These are phyloP conservation scores for Saccharomycopsis guyanensis DNA, from an alignment of 805 yeast species.

Conservation along the genomic window DNA sequence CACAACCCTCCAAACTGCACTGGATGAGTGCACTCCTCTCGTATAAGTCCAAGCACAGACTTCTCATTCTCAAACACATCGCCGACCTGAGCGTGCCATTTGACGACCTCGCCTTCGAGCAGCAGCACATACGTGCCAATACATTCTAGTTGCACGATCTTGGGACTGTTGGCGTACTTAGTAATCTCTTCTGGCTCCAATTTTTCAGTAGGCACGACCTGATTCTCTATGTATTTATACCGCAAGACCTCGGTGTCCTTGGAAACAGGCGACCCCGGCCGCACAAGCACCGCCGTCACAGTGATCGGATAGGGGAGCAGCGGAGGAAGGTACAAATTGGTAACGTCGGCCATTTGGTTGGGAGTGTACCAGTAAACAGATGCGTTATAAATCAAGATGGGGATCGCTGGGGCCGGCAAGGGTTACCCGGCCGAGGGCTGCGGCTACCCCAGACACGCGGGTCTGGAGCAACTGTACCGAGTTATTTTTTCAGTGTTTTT, in stretches of 20 bases:
- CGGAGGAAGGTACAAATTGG: slow-evolving; percentile 49
- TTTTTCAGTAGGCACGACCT: slow-evolving; percentile 12
- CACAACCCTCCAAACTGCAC: slow-evolving; percentile 94
- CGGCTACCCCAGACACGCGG: too few relatives aligned
- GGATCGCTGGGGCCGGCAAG: too few relatives aligned
- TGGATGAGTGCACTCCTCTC: slow-evolving; percentile 85
- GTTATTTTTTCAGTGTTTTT: too few relatives aligned
- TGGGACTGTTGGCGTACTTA: slow-evolving; percentile 34
- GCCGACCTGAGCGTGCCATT: slow-evolving; percentile 44
- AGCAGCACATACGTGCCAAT: slow-evolving; percentile 81
- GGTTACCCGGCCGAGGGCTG: too few relatives aligned
- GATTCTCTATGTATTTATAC: slow-evolving; percentile 59
- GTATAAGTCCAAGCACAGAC: slow-evolving; percentile 43
- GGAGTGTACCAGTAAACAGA: too few relatives aligned
- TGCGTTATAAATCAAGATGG: too few relatives aligned
- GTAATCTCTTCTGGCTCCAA: slow-evolving; percentile 27
- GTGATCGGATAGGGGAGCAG: slow-evolving; percentile 65
- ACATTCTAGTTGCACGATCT: slow-evolving; percentile 48
- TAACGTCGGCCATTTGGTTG: slow-evolving; percentile 24
- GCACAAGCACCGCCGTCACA: slow-evolving; percentile 41
- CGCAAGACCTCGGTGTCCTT: slow-evolving; percentile 49
- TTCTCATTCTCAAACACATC: slow-evolving; percentile 49
- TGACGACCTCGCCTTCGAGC: slow-evolving; percentile 56
- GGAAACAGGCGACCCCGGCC: slow-evolving; percentile 37
- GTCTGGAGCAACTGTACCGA: too few relatives aligned